Percentiles rank a stretch among this genome's conserved stretches.
Evolutionary conservation across 139 green algal species (phyloP).

Genomic region (Chlorella vulgaris): DNA sequence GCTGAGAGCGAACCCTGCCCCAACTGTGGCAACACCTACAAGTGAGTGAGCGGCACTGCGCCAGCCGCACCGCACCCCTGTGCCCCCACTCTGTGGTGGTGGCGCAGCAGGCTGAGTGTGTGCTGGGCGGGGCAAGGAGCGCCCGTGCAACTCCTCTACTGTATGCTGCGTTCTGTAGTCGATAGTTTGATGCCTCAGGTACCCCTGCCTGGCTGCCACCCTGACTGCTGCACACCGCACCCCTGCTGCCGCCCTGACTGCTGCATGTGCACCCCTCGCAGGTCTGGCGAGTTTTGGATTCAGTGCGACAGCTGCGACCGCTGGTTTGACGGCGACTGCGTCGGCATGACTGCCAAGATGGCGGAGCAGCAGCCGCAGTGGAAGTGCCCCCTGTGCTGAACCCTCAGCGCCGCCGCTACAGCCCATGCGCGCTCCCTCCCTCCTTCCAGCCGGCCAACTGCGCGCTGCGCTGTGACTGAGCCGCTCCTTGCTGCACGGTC

Average conservation of each 20-base stretch:
- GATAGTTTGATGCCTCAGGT: too few relatives aligned
- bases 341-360: conserved; percentile 38
- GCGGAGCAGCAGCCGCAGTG: conserved; percentile 30
- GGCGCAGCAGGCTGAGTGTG: too few relatives aligned
- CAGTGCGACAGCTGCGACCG: conserved; percentile 43
- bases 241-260: not conserved
- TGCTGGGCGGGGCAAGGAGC: too few relatives aligned
- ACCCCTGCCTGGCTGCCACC: not conserved
- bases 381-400: conserved; percentile 37
- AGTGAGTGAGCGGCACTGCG: conserved; percentile 8
- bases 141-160: too few relatives aligned
- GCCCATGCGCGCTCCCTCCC: not conserved
- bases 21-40: conserved; percentile 33
- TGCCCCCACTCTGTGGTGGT: too few relatives aligned
- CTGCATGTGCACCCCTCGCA: not conserved
- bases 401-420: not conserved
- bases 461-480: too few relatives aligned
- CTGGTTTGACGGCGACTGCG: conserved; percentile 49
- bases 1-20: conserved; percentile 31
- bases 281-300: conserved; percentile 51
- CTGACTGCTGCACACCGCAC: not conserved
- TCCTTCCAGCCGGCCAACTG: too few relatives aligned
- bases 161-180: too few relatives aligned
- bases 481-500: too few relatives aligned
- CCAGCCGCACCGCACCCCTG: too few relatives aligned